Base-by-base conservation (phyloP, 2,329 filamentous ascomycete genomes). In the Pseudogymnoascus sp. region DNA sequence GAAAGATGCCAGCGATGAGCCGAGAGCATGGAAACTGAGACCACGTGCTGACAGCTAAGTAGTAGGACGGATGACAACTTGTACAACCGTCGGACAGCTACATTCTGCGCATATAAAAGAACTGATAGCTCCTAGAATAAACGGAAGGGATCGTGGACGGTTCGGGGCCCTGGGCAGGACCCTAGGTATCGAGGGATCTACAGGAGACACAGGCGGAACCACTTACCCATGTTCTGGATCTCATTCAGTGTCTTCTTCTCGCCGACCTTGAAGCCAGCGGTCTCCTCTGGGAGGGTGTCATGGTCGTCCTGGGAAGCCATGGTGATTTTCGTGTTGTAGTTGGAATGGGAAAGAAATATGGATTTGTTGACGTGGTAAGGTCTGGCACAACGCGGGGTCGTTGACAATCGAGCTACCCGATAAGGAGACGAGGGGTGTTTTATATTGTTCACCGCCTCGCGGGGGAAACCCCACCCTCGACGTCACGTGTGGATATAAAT, bases 221-320 rank as follows among this genome's bases (percentile, higher is more conserved):
- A 82, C 90, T 74, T 82, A 96, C 92, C 95, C 79, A 99, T 89
- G 77, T 96, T 83, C 74, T 93, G 84, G 79, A 97, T 97, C 78
- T 97, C 90, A 68, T 93, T 90, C 74, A 99, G 84, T 71, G 91
- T 96, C 85, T 98, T 96, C 88, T 97, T 97, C 85, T 97, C 91
- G 70, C 91, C 93, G 75, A 97, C 89, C 86, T 96, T 97, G 88
- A 97, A 98, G 75, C 93, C 93, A 79, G 93, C 88, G 69, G 93
- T 97, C 80, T 89, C 84, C 81, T 95, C 90, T 68, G 91, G 89
- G 77, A 89, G 82, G 70, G 93, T 86, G 73, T 98, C 93, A 66
- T 96, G 91, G 11, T 90, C 84, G 68, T 88, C 81, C 73, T 84
- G 63, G 56, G 80, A 83, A 69, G 87, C 82, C 88, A 91, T 91